A percentile compares a stretch with the other conserved stretches of the same genome.
phyloP scores from a whole-genome alignment of 257 asterid genomes.

The Nemophila menziesii region DNA sequence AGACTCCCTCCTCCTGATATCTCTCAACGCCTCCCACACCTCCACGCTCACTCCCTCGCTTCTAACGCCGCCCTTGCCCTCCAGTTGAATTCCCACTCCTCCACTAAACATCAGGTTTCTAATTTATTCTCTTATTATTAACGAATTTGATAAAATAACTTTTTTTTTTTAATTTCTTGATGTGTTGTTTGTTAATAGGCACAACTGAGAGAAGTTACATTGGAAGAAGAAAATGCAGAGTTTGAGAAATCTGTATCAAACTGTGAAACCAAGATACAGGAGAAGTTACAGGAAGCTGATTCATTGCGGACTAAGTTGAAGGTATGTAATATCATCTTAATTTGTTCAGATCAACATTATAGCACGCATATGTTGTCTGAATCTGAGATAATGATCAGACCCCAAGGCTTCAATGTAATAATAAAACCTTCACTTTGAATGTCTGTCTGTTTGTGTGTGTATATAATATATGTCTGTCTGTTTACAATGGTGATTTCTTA shows the following conservation, averaged over 20 bases:
- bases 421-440: too few relatives aligned
- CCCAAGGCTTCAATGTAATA: too few relatives aligned
- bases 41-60: conserved; percentile 94
- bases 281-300: conserved; percentile 58
- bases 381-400: too few relatives aligned
- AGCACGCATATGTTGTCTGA: background rate
- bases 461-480: background rate
- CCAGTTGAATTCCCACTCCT: conserved; percentile 80
- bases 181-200: too few relatives aligned
- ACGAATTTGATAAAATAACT: background rate
- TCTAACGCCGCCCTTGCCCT: conserved; percentile 80
- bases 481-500: background rate
- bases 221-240: conserved; percentile 80
- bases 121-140: background rate
- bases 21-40: conserved; percentile 86
- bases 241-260: conserved; percentile 51
- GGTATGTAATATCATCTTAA: conserved; percentile 24
- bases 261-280: conserved; percentile 64
- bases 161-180: too few relatives aligned
- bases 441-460: background rate
- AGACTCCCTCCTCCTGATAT: conserved; percentile 92
- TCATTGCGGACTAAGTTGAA: conserved; percentile 53
- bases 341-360: background rate
- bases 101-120: conserved; percentile 77
- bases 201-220: conserved; percentile 55